Evolutionary conservation across 495 filamentous ascomycete genomes (phyloP).

Genomic region (Gamarada debralockiae): DNA sequence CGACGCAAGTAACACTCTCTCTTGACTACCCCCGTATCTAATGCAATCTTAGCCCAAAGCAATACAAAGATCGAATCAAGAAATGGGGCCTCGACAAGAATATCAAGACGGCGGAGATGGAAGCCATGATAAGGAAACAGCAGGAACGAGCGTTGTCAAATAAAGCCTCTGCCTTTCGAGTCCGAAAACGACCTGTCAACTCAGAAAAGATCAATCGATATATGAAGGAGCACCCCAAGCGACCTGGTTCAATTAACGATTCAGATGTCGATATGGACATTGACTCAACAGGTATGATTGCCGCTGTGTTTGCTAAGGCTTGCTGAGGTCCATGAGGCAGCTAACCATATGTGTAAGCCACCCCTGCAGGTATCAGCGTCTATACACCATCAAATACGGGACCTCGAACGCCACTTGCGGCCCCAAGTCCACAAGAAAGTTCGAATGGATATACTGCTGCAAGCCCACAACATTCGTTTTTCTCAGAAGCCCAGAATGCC

Average conservation of each 20-base stretch:
- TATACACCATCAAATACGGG: conserved; percentile 5
- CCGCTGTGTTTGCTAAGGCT: background rate
- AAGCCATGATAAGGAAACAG: conserved; percentile 28
- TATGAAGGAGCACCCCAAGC: background rate
- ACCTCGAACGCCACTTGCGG: background rate
- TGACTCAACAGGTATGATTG: background rate
- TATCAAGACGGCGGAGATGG: conserved; percentile 28
- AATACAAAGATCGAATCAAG: conserved; percentile 27
- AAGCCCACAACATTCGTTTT: no score
- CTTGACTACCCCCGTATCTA: background rate
- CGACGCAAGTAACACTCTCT: background rate
- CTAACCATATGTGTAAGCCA: background rate
- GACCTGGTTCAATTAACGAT: background rate
- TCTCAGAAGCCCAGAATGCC: background rate
- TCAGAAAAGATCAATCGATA: conserved; percentile 7
- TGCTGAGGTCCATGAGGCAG: background rate
- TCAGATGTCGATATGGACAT: background rate
- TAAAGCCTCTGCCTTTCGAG: conserved; percentile 3
- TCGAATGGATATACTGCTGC: background rate
- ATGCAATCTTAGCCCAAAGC: conserved; percentile 5
- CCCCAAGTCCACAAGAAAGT: background rate
- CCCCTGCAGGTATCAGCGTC: background rate
- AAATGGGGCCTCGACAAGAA: conserved; percentile 29
- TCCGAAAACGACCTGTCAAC: background rate
- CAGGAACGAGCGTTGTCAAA: conserved; percentile 9